These are phyloP conservation scores for Heracleum sosnowskyi DNA, from an alignment of 129 eudicot species.

Conservation along the genomic window DNA sequence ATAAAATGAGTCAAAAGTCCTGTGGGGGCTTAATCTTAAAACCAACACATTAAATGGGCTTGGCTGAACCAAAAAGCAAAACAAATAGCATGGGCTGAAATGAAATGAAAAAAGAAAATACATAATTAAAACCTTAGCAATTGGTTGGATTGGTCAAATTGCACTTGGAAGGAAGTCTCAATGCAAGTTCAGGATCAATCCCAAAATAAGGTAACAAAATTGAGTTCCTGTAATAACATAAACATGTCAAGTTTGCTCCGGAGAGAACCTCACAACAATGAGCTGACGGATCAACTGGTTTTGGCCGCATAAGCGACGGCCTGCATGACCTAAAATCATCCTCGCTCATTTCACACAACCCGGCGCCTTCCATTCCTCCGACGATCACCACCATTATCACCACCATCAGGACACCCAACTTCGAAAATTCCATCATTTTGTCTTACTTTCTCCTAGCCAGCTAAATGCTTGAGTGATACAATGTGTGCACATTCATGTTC, in stretches of 20 bases:
- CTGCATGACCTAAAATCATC: conserved; percentile 46
- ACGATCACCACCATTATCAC: conserved; percentile 17
- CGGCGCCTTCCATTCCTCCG: conserved; percentile 14
- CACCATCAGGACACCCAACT: conserved; percentile 10
- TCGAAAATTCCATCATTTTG: conserved; percentile 5
- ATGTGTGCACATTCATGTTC: background rate
- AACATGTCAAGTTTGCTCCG: conserved; percentile 46
- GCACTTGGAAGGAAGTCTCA: conserved; percentile 53
- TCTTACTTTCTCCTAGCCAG: no score
- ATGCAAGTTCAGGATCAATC: conserved; percentile 59
- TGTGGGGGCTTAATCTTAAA: background rate
- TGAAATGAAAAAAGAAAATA: background rate
- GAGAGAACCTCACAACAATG: conserved; percentile 47
- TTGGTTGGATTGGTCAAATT: conserved; percentile 41
- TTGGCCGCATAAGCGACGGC: conserved; percentile 45
- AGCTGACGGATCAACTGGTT: conserved; percentile 41
- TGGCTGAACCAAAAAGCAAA: background rate
- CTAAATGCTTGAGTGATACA: background rate
- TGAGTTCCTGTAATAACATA: conserved; percentile 61
- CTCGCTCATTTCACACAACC: conserved; percentile 48
- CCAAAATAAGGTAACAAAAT: conserved; percentile 54
- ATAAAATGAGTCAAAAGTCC: no score
- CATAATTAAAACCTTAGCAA: conserved; percentile 14
- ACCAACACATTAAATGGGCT: background rate
- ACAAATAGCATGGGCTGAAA: background rate